Evolutionary conservation across 345 rosid species (phyloP), one percentile per base, ranked within the genome.

Genomic region (Gynandropsis gynandra): DNA sequence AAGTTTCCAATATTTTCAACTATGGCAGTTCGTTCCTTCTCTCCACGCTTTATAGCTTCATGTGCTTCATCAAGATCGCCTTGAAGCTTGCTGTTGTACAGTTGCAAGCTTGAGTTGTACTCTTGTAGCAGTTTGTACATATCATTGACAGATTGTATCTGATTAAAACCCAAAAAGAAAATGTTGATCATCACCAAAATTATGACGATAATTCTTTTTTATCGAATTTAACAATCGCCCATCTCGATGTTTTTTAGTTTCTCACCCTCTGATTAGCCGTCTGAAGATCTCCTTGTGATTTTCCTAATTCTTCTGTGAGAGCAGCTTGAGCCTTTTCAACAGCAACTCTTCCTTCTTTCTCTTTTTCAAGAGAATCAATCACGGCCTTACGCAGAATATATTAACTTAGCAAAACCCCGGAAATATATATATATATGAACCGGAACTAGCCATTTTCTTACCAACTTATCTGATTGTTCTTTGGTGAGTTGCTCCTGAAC

Each of bases 121-220:
- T 92, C 98, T 64, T 84, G 98, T 46, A 92, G 58, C 43, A 84
- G 78, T 77, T 82, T 85, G 81, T 92, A 92, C 96, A 92, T 92
- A 63, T 92, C 98, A 74, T 77, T 87, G 7, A 85, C 67, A 4
- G 98, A 85, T n/a, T 74, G 63, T 72, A 87, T 81, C 98, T 92
- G 82, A 71, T 73, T 44, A 56, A 46, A 47, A 47, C 43, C 20
- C 29, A 34, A 9, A 35, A 7, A 29, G 49, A 12, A 21, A 12
- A 21, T 3, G 0, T 10, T 52, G 10, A 42, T 16, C 38, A 39
- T 50, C 17, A 64, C 29, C 34, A 48, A 54, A 34, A 19, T 31
- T 14, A 10, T 16, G 58, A 44, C 16, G 7, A 8, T 16, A 47
- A 42, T 7, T 34, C 20, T n/a, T n/a, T n/a, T n/a, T n/a, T n/a